Conservation (phyloP, 2,329 filamentous ascomycete species). For the Shiraia bambusicola region DNA sequence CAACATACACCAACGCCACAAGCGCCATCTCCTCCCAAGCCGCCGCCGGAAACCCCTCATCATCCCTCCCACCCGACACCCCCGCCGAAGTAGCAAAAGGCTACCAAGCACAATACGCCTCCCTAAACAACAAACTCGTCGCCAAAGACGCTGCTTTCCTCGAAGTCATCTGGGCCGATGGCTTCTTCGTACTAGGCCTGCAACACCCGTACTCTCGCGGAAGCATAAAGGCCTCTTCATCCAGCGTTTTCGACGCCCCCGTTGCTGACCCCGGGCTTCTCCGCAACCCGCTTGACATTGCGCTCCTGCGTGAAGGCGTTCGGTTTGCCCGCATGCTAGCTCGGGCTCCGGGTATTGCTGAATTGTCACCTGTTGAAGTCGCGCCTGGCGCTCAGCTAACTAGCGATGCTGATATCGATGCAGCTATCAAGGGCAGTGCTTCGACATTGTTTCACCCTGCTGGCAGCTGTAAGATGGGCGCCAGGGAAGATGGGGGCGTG, state of each 20-base stretch:
- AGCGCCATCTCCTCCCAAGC: slow-evolving; percentile 16
- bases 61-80: slow-evolving; percentile 16
- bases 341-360: slow-evolving; percentile 11
- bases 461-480: slow-evolving; percentile 30
- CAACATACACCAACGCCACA: slow-evolving; percentile 20
- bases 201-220: slow-evolving; percentile 31
- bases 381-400: slow-evolving; percentile 24
- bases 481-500: slow-evolving; percentile 29
- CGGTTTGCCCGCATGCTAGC: slow-evolving; percentile 20
- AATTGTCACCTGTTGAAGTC: slow-evolving; percentile 22
- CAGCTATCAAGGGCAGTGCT: slow-evolving; percentile 14
- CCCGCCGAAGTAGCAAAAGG: slow-evolving; percentile 21
- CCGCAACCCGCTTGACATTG: slow-evolving; percentile 25
- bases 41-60: slow-evolving; percentile 12
- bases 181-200: slow-evolving; percentile 15
- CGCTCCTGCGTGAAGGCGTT: slow-evolving; percentile 24
- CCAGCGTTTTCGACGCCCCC: slow-evolving; percentile 25
- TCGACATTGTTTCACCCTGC: slow-evolving; percentile 28
- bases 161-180: slow-evolving; percentile 26
- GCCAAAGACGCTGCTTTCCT: slow-evolving; percentile 19
- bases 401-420: slow-evolving; percentile 18
- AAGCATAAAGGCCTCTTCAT: slow-evolving; percentile 21
- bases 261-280: slow-evolving; percentile 26
- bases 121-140: slow-evolving; percentile 19
- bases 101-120: slow-evolving; percentile 16